Evolutionary conservation across 306 rosid species (phyloP), one percentile per base, ranked within the genome.

Genomic region (Medicago ruthenica): DNA sequence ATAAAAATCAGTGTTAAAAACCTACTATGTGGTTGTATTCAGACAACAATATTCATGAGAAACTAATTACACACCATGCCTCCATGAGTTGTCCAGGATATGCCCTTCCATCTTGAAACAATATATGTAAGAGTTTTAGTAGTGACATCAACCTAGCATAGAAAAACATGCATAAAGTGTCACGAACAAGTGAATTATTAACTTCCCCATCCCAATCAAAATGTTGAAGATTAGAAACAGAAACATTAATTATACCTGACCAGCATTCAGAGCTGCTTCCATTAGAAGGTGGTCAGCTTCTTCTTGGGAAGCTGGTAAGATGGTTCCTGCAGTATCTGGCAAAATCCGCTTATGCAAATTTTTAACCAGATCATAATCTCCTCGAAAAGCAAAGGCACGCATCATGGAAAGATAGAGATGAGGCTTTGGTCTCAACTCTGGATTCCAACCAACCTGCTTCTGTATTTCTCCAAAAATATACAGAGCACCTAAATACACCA

Each of bases 211-310:
- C 7, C 54, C 36, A 64, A 71, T 40, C 60, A 71, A 70, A 64
- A 54, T 54, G 42, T 73, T 79, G 62, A 42, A 17, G 24, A 41
- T 4, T 40, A 42, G 21, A 42, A 41, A 54, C n/a, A 58, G n/a
- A 58, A 11, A 22, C 20, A 67, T 54, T 31, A 42, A 20, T 45
- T 53, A 48, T 82, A 92, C 97, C 96, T 87, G 91, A 55, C 90
- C 89, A 67, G 79, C 83, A 75, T 88, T 87, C 66, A 92, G 78
- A 51, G 90, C 92, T 45, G 96, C 93, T 84, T 90, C 97, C 96
- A 90, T 90, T 58, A 90, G 89, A 84, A 92, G 97, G 86, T 90
- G 90, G 86, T 88, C 91, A 12, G 97, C 89, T 87, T 90, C 97
- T 83, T 86, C 90, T 71, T 84, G 94, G 73, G 78, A 79, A 55